Percentiles rank a stretch among this genome's conserved stretches.
phyloP scores from a whole-genome alignment of 129 eudicot species.

The Mikania micrantha region DNA sequence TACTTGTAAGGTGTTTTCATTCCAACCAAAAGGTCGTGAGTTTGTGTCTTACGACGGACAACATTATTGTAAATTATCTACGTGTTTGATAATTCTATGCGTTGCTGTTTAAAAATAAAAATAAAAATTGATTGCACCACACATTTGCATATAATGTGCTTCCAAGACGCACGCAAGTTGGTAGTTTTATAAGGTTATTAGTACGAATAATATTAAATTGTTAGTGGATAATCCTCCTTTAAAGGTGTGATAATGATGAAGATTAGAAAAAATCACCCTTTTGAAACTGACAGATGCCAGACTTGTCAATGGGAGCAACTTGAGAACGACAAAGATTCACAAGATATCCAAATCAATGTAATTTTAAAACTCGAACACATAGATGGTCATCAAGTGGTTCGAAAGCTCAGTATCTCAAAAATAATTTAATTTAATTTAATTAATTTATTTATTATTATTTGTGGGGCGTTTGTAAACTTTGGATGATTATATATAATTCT shows the following conservation, averaged over 20 bases:
- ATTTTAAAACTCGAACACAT: not conserved
- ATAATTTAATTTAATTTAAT: too few relatives aligned
- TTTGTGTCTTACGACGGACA: too few relatives aligned
- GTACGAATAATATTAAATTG: slow-evolving; percentile 10
- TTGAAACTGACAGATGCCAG: slow-evolving; percentile 27
- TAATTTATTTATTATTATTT: too few relatives aligned
- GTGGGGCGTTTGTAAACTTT: slow-evolving; percentile 2
- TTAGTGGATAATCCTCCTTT: slow-evolving; percentile 29
- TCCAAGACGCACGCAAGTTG: slow-evolving; percentile 11
- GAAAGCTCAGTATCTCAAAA: not conserved
- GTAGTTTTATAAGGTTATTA: slow-evolving; percentile 15
- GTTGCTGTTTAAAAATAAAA: too few relatives aligned
- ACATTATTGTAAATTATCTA: too few relatives aligned
- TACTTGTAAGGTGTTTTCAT: too few relatives aligned
- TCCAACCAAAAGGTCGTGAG: too few relatives aligned
- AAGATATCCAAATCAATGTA: too few relatives aligned
- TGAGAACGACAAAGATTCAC: slow-evolving; percentile 32
- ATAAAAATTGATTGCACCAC: too few relatives aligned
- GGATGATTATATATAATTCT: too few relatives aligned
- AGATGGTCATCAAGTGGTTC: slow-evolving; percentile 19
- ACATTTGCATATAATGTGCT: slow-evolving; percentile 3
- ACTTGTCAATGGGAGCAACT: slow-evolving; percentile 21
- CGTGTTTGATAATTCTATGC: too few relatives aligned
- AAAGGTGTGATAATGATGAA: slow-evolving; percentile 28
- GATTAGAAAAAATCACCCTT: slow-evolving; percentile 17